These are phyloP conservation scores for Daedalea quercina DNA, from an alignment of 768 basidiomycete genomes.

Conservation along the genomic window DNA sequence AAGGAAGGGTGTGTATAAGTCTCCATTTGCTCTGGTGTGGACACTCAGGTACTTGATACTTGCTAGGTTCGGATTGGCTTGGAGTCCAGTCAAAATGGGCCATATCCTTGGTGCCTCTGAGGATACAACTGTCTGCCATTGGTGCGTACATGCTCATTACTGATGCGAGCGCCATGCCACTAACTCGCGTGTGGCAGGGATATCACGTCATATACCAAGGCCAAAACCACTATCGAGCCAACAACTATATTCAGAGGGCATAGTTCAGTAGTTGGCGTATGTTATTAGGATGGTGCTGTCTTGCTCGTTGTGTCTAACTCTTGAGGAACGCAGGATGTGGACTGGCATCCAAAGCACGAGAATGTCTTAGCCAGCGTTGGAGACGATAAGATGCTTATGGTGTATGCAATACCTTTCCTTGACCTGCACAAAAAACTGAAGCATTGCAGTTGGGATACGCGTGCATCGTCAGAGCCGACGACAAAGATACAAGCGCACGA, in stretches of 20 bases:
- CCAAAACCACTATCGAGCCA: constrained; percentile 76
- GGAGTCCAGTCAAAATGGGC: constrained; percentile 81
- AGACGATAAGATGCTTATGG: constrained; percentile 89
- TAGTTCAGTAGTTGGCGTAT: constrained; percentile 84
- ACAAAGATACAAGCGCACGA: constrained; percentile 81
- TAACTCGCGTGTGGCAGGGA: constrained; percentile 52
- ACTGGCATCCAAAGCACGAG: constrained; percentile 84
- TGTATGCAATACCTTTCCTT: constrained; percentile 46
- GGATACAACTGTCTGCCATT: constrained; percentile 93
- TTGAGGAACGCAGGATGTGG: constrained; percentile 66
- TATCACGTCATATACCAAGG: constrained; percentile 80
- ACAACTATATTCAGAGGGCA: constrained; percentile 82
- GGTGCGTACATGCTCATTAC: constrained; percentile 40
- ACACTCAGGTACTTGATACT: no score
- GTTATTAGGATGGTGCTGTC: constrained; percentile 22
- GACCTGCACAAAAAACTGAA: not conserved
- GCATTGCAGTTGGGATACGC: constrained; percentile 80
- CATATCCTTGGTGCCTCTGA: constrained; percentile 90
- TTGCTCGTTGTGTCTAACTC: not conserved
- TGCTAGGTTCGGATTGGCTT: constrained; percentile 82
- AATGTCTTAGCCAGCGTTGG: constrained; percentile 91
- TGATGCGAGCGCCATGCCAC: not conserved
- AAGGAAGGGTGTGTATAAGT: constrained; percentile 75
- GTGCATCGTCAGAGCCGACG: constrained; percentile 62
- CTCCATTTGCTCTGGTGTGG: not conserved